These are phyloP conservation scores for Tetrahymena borealis DNA, from an alignment of 73 alveolate species.

Conservation along the genomic window DNA sequence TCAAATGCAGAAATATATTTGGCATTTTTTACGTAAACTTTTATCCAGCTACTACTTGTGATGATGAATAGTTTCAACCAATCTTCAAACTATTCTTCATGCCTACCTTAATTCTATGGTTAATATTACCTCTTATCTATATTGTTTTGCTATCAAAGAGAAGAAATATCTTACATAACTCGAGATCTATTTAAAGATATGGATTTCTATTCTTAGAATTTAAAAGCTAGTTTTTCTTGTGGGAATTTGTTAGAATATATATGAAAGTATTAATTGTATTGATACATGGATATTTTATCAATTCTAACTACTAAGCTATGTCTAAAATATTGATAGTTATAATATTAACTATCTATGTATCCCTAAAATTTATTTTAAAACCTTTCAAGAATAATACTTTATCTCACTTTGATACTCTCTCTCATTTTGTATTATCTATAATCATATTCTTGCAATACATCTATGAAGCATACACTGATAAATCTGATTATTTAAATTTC, in stretches of 20 bases:
- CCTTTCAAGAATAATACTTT: background rate
- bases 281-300: background rate
- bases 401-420: background rate
- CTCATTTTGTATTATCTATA: background rate
- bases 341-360: background rate
- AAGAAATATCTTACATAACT: background rate
- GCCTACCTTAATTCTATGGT: background rate
- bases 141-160: background rate
- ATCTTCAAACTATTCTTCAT: background rate
- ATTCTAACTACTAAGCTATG: background rate
- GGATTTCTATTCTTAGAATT: background rate
- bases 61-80: background rate
- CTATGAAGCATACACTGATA: background rate
- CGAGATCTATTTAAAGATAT: background rate
- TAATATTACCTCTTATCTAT: background rate
- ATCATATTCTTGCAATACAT: background rate
- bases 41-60: background rate
- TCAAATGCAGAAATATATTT: background rate
- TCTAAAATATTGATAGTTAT: background rate
- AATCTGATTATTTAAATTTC: background rate
- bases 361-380: background rate
- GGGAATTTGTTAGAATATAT: background rate
- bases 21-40: background rate
- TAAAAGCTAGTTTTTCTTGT: background rate
- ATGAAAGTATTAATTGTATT: background rate